Percentiles rank a stretch among this genome's conserved stretches.
Conservation (phyloP, 78 protist genomes). For the Goniomonas avonlea region DNA sequence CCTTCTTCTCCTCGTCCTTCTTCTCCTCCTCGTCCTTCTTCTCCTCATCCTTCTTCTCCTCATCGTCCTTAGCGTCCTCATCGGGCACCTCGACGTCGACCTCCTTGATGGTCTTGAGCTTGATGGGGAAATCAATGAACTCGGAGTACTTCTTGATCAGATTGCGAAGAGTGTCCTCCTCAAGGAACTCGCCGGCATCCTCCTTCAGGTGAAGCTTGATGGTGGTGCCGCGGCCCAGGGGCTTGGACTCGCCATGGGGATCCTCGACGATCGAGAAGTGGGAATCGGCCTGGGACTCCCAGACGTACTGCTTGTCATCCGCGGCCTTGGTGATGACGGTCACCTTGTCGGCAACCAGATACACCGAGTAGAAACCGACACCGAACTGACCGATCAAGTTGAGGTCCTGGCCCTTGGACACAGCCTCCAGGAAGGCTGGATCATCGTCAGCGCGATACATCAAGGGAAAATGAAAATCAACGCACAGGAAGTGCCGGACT, state of each 20-base stretch:
- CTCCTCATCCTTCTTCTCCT: conserved; percentile 44
- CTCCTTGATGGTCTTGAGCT: conserved; percentile 54
- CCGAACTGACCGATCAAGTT: conserved; percentile 98
- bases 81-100: conserved; percentile 38
- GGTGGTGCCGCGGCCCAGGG: conserved; percentile 10
- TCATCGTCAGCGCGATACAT: neutral
- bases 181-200: conserved; percentile 70
- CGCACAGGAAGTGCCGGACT: conserved; percentile 67
- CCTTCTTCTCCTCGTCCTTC: conserved; percentile 57
- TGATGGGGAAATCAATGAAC: conserved; percentile 93
- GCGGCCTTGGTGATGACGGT: conserved; percentile 82
- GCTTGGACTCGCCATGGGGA: conserved; percentile 1
- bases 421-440: conserved; percentile 60
- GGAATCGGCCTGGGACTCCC: conserved; percentile 7
- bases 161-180: conserved; percentile 52
- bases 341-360: conserved; percentile 93
- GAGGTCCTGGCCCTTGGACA: conserved; percentile 34
- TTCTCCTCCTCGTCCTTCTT: conserved; percentile 55
- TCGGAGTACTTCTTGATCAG: conserved; percentile 80
- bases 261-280: conserved; percentile 7
- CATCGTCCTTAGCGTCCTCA: conserved; percentile 3
- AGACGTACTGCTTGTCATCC: conserved; percentile 73
- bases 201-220: conserved; percentile 21
- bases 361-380: conserved; percentile 98
- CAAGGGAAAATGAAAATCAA: conserved; percentile 12